phyloP scores from a whole-genome alignment of 495 filamentous ascomycete species.

The Aspergillus affinis region DNA sequence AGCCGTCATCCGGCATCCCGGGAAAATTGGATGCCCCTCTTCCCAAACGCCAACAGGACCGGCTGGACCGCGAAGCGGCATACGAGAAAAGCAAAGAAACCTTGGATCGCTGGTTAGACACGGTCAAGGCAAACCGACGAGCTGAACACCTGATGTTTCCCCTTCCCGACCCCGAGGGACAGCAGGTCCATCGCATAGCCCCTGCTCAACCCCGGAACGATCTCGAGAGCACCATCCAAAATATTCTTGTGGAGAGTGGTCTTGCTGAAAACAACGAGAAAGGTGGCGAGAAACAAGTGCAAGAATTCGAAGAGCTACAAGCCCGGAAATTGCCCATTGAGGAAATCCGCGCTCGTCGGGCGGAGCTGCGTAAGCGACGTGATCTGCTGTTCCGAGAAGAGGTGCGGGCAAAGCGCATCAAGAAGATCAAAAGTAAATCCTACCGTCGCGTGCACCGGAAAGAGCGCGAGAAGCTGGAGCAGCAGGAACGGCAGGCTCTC shows the following conservation, averaged over 20 bases:
- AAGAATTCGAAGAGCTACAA: slow-evolving; percentile 68
- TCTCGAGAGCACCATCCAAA: slow-evolving; percentile 78
- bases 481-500: slow-evolving; percentile 69
- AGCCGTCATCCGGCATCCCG: slow-evolving; percentile 52
- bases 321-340: slow-evolving; percentile 63
- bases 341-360: slow-evolving; percentile 71
- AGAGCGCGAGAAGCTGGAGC: slow-evolving; percentile 69
- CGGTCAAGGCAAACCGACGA: slow-evolving; percentile 87
- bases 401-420: slow-evolving; percentile 82
- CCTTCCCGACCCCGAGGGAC: slow-evolving; percentile 66
- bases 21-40: slow-evolving; percentile 83
- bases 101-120: slow-evolving; percentile 86
- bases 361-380: slow-evolving; percentile 73
- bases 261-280: slow-evolving; percentile 59
- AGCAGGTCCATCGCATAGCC: slow-evolving; percentile 45
- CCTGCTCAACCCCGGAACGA: slow-evolving; percentile 65
- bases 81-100: slow-evolving; percentile 91
- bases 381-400: slow-evolving; percentile 93
- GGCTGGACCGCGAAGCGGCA: slow-evolving; percentile 77
- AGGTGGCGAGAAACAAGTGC: slow-evolving; percentile 61
- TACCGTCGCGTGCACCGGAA: slow-evolving; percentile 90
- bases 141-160: slow-evolving; percentile 94
- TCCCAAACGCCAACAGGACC: slow-evolving; percentile 86
- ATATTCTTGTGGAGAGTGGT: slow-evolving; percentile 86
- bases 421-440: slow-evolving; percentile 97